Evolutionary conservation across 2,329 filamentous ascomycete genomes (phyloP), one percentile per base, ranked within the genome.

Genomic region (Polytolypa hystricis): DNA sequence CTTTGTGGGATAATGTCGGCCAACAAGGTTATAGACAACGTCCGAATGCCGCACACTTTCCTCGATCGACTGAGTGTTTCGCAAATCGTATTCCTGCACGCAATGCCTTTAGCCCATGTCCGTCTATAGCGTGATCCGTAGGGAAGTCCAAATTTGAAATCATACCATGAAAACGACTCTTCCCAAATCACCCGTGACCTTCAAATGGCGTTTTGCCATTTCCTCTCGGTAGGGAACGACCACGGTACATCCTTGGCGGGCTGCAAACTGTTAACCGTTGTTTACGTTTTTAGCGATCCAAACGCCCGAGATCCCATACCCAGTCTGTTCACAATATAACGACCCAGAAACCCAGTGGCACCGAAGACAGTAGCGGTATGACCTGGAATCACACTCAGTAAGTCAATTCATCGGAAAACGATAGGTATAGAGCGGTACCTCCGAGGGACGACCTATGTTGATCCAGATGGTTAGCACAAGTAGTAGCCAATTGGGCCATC

Each of bases 351-450:
- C 47, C 91, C 91, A 43, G 87, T 95, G 55, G 91, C 91, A 65
- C 91, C 91, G 66, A 98, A 98, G 53, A 98, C 89, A 41, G 91
- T 98, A 43, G 84, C 89, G 45, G 87, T 95, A 66, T 96, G 86
- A 49, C 89, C 89, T 85, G 63, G 43, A 47, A 49, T 43, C n/a
- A 35, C 20, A 42, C 55, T 57, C 51, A 54, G 49, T 43, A 32
- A 45, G 47, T 42, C 40, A 35, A 44, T 26, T 27, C 35, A 30
- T 26, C 42, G 32, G 35, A 37, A 41, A 44, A 40, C 47, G 44
- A 49, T 34, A 41, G 42, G 33, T 39, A 36, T 39, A 39, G 27
- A 41, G 37, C 40, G 41, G 53, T 77, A 93, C 84, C 85, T 79
- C 85, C 85, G 47, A 93, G 73, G 48, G 84, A 84, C 47, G 82